Evolutionary conservation across 2,329 filamentous ascomycete species (phyloP), one percentile per base, ranked within the genome.

Genomic region (Neofusicoccum kwambonambiense): DNA sequence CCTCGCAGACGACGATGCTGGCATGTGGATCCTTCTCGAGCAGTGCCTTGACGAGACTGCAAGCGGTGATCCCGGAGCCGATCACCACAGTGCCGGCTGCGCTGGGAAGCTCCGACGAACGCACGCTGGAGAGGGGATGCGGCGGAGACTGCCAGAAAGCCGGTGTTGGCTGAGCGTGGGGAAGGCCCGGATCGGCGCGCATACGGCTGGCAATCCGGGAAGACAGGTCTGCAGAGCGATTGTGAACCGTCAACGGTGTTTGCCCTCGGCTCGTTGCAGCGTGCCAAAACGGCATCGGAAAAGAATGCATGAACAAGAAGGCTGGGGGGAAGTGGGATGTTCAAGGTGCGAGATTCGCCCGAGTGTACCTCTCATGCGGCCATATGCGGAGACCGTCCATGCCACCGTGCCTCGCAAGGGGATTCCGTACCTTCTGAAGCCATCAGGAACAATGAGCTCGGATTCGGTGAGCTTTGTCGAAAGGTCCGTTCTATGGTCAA

Each of bases 31-130:
- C 63, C 34, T 70, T 68, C 22, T 68, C 58, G 31, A 78, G 69
- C 2, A 78, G 63, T 3, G 76, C 74, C 19, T 76, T 70, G 3
- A 78, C 79, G 15, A 80, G 71, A 19, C 77, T 76, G 3, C 77
- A 79, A 9, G 79, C 83, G 1, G 83, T 82, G 65, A 87, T 86
- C 1, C 85, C 85, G 41, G 83, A 85, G 31, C 56, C 56, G 12
- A 60, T 60, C 11, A 60, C 42, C n/a, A 60, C 22, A 7, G 31
- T 60, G 31, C 9, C 27, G 7, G 22, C 27, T 17, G 15, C 15
- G 4, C 15, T 2, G 5, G 31, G 56, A 3, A 60, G 56, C 2
- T 12, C 15, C 3, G 27, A 12, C 4, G 54, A 45, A 13, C 41
- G 15, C 9, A 27, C 7, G 3, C n/a, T 11, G 42, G 56, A 19